These are phyloP conservation scores for Elsinoe ampelina DNA, from an alignment of 2,329 filamentous ascomycete genomes.

Conservation along the genomic window DNA sequence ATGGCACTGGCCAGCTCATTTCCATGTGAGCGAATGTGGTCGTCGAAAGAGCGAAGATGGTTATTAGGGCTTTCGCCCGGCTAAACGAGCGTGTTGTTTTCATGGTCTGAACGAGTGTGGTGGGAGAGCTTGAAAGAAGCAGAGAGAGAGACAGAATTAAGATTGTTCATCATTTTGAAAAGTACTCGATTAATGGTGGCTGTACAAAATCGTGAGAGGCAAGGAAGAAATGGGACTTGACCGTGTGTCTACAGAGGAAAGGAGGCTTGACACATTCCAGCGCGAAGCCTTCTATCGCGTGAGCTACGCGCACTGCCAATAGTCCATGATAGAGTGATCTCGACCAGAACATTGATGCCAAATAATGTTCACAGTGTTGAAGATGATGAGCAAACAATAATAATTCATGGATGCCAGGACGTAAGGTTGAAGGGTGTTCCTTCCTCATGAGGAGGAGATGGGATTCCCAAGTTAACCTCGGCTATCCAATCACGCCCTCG, in stretches of 20 bases:
- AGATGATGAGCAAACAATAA: too few species aligned
- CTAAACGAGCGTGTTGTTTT: not conserved
- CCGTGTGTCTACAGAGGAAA: not conserved
- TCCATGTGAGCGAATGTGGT: conserved; percentile 40
- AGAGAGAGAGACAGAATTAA: not conserved
- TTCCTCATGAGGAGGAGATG: not conserved
- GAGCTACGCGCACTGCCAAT: not conserved
- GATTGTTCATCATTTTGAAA: not conserved
- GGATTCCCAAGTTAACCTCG: not conserved
- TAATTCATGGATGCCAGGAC: not conserved
- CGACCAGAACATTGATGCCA: too few species aligned
- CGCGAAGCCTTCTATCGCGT: not conserved
- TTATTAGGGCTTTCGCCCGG: not conserved
- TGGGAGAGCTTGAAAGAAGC: not conserved
- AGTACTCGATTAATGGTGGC: not conserved
- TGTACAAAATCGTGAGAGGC: not conserved
- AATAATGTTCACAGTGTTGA: too few species aligned
- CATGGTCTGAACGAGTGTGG: not conserved
- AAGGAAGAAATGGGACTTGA: conserved; percentile 6
- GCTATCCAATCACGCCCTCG: not conserved
- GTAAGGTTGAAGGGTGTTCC: not conserved
- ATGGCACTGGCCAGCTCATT: conserved; percentile 46
- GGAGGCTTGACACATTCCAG: not conserved
- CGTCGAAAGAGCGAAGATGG: conserved; percentile 8
- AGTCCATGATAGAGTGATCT: too few species aligned